Base-by-base conservation (phyloP, 2,329 filamentous ascomycete species). In the Microcyclospora pomicola region DNA sequence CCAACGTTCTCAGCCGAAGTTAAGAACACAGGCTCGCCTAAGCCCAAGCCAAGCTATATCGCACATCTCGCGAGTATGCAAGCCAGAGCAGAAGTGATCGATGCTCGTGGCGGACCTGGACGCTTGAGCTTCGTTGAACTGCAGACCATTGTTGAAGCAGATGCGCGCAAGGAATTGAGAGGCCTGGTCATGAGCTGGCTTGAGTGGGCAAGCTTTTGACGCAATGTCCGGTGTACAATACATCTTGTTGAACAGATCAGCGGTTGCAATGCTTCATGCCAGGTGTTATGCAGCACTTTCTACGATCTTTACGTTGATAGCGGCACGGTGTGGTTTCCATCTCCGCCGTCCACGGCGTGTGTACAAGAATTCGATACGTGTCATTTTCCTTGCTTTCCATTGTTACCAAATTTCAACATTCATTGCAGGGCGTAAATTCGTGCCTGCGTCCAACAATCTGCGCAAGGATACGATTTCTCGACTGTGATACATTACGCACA, bases 161-260 rank as follows among this genome's bases (percentile, higher is more conserved):
- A 68, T n/a, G 71, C 77, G 33, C 44, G 40, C 45, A 73, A 78
- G 47, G 73, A 75, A 15, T 63, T 79, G 37, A 68, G 87, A 43
- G 82, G 83, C 48, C 88, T 94, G 59, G 68, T 95, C 34, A 83
- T 83, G 42, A 83, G 76, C 51, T 96, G 88, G 88, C 83, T 95
- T 59, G 87, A 95, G 46, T 69, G 75, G 69, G 73, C 73, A 50
- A 67, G 68, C 56, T 73, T 77, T 54, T 75, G 55, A 68, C 6
- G 30, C 30, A 31, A 24, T 24, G 7, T 24, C 7, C 7, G 19
- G 7, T 24, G 19, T 24, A 24, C 19, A 7, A 45, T 52, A 24
- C 45, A 39, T 42, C 11, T 33, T 31, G 13, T 49, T 40, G 37
- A 51, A 51, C 38, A 44, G 27, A 6, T 24, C 51, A 13, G 45